These are phyloP conservation scores for Bjerkandera adusta DNA, from an alignment of 1,284 basidiomycete genomes.

Conservation along the genomic window DNA sequence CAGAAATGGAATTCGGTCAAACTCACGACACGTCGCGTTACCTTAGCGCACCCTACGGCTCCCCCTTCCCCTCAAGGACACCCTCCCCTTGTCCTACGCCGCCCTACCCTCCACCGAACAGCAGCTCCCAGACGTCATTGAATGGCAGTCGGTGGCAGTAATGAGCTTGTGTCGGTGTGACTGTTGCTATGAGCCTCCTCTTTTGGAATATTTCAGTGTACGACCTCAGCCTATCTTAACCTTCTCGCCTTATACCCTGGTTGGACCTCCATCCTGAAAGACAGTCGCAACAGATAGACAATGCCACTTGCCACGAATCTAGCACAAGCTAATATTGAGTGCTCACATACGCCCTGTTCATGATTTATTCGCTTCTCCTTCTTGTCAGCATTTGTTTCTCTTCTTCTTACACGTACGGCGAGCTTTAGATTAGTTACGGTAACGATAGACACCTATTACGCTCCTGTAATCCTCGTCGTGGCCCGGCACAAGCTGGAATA, in stretches of 20 bases:
- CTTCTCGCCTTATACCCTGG: slow-evolving; percentile 28
- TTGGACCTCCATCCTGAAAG: slow-evolving; percentile 12
- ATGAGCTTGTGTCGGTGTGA: slow-evolving; percentile 8
- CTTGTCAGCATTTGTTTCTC: slow-evolving; percentile 1
- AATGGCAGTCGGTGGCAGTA: slow-evolving; percentile 23
- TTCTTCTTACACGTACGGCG: slow-evolving; percentile 7
- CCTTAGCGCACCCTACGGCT: slow-evolving; percentile 63
- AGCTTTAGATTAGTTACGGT: slow-evolving; percentile 8
- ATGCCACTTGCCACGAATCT: slow-evolving; percentile 24
- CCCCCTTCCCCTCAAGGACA: slow-evolving; percentile 59
- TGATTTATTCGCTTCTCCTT: slow-evolving; percentile 3
- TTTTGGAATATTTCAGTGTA: slow-evolving; percentile 14
- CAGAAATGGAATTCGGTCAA: slow-evolving; percentile 41
- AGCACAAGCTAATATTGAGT: slow-evolving; percentile 21
- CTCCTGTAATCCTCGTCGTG: slow-evolving; percentile 5
- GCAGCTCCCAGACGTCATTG: slow-evolving; percentile 18
- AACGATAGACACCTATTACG: slow-evolving; percentile 9
- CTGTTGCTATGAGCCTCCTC: neutral
- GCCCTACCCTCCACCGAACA: slow-evolving; percentile 26
- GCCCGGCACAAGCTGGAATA: no score
- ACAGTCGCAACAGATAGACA: slow-evolving; percentile 25
- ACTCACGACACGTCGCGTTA: slow-evolving; percentile 56
- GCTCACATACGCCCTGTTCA: slow-evolving; percentile 10
- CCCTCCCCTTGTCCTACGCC: slow-evolving; percentile 48
- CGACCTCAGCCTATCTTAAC: slow-evolving; percentile 29